These are phyloP conservation scores for Candida pseudocylindracea DNA, from an alignment of 1,139 yeast species.

Conservation along the genomic window DNA sequence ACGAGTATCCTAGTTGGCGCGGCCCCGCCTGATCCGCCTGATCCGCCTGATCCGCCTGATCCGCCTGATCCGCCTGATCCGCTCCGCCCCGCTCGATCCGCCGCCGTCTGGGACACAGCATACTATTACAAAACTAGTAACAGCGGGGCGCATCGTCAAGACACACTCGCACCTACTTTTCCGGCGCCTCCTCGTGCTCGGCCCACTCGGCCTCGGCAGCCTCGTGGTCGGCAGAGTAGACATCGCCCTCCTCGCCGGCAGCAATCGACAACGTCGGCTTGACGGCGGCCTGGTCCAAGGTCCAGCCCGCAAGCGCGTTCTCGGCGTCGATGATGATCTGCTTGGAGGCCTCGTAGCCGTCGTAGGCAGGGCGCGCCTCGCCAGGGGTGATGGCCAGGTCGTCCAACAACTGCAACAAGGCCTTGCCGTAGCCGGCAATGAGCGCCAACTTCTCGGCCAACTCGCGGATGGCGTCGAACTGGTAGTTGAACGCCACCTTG, in stretches of 20 bases:
- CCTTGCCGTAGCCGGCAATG: slow-evolving; percentile 81
- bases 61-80: too few relatives aligned
- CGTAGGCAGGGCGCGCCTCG: slow-evolving; percentile 75
- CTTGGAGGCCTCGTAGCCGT: slow-evolving; percentile 73
- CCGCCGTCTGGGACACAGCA: too few relatives aligned
- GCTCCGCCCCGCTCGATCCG: too few relatives aligned
- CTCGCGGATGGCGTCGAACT: slow-evolving; percentile 66
- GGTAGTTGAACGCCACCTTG: slow-evolving; percentile 68
- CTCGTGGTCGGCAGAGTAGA: slow-evolving; percentile 12
- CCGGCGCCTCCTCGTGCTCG: slow-evolving; percentile 3
- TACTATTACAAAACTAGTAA: too few relatives aligned
- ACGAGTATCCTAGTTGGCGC: too few relatives aligned
- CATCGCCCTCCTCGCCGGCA: slow-evolving; percentile 39
- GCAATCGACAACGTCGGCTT: slow-evolving; percentile 65
- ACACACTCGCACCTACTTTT: too few relatives aligned
- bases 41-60: too few relatives aligned
- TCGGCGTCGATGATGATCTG: slow-evolving; percentile 75
- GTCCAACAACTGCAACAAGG: slow-evolving; percentile 59
- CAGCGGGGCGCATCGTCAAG: too few relatives aligned
- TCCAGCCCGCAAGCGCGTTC: slow-evolving; percentile 68
- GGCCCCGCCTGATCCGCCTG: too few relatives aligned
- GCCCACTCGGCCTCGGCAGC: slow-evolving; percentile 25
- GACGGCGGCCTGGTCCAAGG: slow-evolving; percentile 59
- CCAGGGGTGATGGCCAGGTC: slow-evolving; percentile 82
- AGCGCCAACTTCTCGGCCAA: slow-evolving; percentile 68